Evolutionary conservation across 1,284 basidiomycete species (phyloP).

Genomic region (Ceratobasidium sp.): DNA sequence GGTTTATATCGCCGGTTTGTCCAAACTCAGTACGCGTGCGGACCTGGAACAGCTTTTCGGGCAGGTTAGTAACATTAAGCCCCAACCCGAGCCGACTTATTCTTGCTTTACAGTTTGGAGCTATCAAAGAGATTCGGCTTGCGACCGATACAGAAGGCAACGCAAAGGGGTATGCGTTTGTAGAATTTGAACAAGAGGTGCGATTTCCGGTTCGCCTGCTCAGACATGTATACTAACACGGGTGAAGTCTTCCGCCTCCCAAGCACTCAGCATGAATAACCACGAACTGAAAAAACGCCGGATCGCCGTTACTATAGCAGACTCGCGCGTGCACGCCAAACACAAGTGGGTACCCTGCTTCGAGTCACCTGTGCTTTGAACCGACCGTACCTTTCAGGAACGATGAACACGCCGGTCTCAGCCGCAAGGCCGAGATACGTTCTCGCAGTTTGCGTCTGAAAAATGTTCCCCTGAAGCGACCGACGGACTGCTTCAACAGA

Average conservation of each 20-base stretch:
- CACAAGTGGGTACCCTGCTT: slow-evolving; percentile 55
- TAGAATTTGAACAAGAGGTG: slow-evolving; percentile 88
- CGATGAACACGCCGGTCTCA: slow-evolving; percentile 61
- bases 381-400: slow-evolving; percentile 25
- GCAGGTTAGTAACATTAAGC: slow-evolving; percentile 56
- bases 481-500: slow-evolving; percentile 88
- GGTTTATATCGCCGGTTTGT: slow-evolving; percentile 84
- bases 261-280: slow-evolving; percentile 86
- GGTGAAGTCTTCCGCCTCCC: slow-evolving; percentile 36
- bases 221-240: neutral
- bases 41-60: slow-evolving; percentile 81
- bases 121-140: slow-evolving; percentile 80
- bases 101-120: slow-evolving; percentile 67
- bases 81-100: neutral
- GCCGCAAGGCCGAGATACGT: slow-evolving; percentile 62
- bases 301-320: slow-evolving; percentile 82
- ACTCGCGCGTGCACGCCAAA: slow-evolving; percentile 67
- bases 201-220: slow-evolving; percentile 41
- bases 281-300: slow-evolving; percentile 82
- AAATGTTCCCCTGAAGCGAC: slow-evolving; percentile 77
- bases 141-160: slow-evolving; percentile 72
- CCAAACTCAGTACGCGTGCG: slow-evolving; percentile 71
- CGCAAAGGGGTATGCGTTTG: slow-evolving; percentile 88
- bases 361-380: neutral
- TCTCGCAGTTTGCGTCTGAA: slow-evolving; percentile 70